Conservation (phyloP, 2,329 filamentous ascomycete species). For the Penicillium sp. region DNA sequence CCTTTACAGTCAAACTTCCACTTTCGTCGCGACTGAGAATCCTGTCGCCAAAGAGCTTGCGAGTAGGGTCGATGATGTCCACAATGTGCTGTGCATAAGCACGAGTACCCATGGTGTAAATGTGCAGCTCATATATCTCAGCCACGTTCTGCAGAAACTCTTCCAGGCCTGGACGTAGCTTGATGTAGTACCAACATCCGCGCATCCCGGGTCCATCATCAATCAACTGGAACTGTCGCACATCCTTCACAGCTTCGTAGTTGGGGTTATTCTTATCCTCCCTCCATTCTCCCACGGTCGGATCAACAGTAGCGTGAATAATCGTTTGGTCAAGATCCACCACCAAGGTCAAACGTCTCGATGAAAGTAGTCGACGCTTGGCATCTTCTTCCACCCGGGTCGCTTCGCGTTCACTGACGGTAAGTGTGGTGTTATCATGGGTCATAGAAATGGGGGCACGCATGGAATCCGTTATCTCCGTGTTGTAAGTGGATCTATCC, state of each 20-base stretch:
- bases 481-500: constrained; percentile 68
- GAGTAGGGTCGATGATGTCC: constrained; percentile 84
- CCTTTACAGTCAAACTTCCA: constrained; percentile 87
- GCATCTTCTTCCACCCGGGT: constrained; percentile 77
- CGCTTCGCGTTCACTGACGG: constrained; percentile 78
- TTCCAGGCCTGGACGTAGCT: constrained; percentile 81
- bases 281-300: constrained; percentile 94
- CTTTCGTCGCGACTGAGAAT: constrained; percentile 97
- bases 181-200: constrained; percentile 97
- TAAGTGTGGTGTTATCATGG: constrained; percentile 83
- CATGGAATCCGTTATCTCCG: constrained; percentile 70
- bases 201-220: constrained; percentile 75
- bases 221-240: constrained; percentile 79
- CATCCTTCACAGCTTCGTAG: constrained; percentile 82
- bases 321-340: constrained; percentile 98
- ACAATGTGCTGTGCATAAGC: constrained; percentile 93
- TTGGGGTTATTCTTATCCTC: constrained; percentile 84
- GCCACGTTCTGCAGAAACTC: constrained; percentile 76
- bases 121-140: constrained; percentile 85
- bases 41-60: constrained; percentile 85
- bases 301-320: constrained; percentile 96
- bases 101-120: constrained; percentile 98
- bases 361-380: constrained; percentile 74
- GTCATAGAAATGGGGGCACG: constrained; percentile 93
- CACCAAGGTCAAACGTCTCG: constrained; percentile 83